phyloP scores from a whole-genome alignment of 495 filamentous ascomycete genomes.

The Chaetomium fimeti region DNA sequence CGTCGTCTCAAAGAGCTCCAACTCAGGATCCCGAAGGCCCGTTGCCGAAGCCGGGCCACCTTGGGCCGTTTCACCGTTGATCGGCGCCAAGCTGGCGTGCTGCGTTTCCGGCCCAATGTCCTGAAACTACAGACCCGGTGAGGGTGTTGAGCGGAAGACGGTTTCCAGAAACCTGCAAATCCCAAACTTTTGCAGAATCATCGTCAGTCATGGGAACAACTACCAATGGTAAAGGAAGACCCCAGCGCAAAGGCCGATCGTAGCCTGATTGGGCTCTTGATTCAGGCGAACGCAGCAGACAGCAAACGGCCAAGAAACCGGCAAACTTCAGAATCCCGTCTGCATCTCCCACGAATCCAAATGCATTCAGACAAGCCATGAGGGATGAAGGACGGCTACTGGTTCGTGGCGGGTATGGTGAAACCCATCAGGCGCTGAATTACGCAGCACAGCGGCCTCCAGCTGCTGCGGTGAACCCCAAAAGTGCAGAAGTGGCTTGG shows the following conservation, averaged over 20 bases:
- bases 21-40: neutral
- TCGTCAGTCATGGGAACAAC: neutral
- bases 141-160: neutral
- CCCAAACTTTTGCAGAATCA: neutral
- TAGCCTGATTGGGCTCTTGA: neutral
- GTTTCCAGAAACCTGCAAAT: neutral
- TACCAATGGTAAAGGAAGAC: neutral
- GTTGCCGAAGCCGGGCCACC: neutral
- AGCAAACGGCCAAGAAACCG: neutral
- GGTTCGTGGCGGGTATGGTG: neutral
- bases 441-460: neutral
- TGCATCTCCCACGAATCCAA: neutral
- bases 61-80: conserved; percentile 3
- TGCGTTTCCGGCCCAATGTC: conserved; percentile 6
- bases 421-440: conserved; percentile 10
- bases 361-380: neutral
- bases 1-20: neutral
- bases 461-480: neutral
- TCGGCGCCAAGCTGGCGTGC: neutral
- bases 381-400: conserved; percentile 14
- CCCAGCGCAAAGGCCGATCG: neutral
- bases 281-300: neutral
- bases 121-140: neutral
- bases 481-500: conserved; percentile 3
- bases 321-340: neutral